These are phyloP conservation scores for thale cress (Arabidopsis thaliana) DNA, from an alignment of 345 rosid genomes.

Conservation along the genomic window DNA sequence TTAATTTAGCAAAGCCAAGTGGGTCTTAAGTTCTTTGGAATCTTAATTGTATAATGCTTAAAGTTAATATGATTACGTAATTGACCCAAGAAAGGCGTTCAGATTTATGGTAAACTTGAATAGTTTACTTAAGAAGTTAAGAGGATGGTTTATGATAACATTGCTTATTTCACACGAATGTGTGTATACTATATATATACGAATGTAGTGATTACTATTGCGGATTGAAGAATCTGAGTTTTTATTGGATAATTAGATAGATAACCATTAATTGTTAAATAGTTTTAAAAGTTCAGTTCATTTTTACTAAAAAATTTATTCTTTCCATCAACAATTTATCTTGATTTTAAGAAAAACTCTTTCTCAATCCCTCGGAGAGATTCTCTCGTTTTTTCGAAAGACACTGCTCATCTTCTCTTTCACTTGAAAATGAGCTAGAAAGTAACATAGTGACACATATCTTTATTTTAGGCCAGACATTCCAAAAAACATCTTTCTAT, in stretches of 20 bases:
- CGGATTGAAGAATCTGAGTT: neutral
- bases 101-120: neutral
- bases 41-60: constrained; percentile 1
- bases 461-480: no score
- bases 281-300: neutral
- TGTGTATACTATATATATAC: neutral
- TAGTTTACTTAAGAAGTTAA: neutral
- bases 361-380: no score
- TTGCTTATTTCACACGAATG: constrained; percentile 9
- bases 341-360: neutral
- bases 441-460: no score
- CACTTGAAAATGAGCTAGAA: no score
- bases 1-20: constrained; percentile 20
- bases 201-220: neutral
- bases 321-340: neutral
- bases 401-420: no score
- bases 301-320: no score
- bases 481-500: no score
- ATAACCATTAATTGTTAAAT: neutral
- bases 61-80: constrained; percentile 23
- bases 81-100: neutral
- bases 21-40: constrained; percentile 24
- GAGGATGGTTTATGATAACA: neutral
- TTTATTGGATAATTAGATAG: neutral
- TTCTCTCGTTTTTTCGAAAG: no score